Evolutionary conservation across 1,139 yeast species (phyloP), one percentile per base, ranked within the genome.

Genomic region (Debaryomyces sp.): DNA sequence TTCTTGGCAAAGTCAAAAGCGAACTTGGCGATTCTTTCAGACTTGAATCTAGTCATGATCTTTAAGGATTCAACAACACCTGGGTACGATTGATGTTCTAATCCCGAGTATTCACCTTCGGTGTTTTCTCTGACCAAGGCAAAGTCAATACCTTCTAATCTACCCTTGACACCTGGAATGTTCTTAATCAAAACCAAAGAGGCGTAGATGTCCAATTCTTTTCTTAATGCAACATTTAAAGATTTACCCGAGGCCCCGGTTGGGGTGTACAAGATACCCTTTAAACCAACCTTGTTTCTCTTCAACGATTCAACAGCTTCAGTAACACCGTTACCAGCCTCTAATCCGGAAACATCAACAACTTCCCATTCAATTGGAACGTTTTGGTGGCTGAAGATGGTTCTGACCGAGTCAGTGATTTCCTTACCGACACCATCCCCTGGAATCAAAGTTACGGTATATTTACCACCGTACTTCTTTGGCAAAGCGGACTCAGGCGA

Each of bases 391-490:
- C 85, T 81, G 80, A 92, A 94, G 65, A 94, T 89, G 61, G 90
- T 82, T 73, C 88, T 85, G 55, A 94, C 99, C 34, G 97, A 87
- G 71, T 89, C 95, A 52, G 98, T 87, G 70, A 91, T 89, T 78
- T 94, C 97, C 68, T 87, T 87, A 73, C 99, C 99, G 58, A 92
- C 87, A 82, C 99, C 99, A 70, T 94, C 99, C 71, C 92, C 94
- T 55, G 98, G 98, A 63, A 94, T 87, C 69, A 94, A 80, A 49
- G 97, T 91, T 51, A 91, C 96, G 50, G 92, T 87, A 80, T 82
- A 92, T 70, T 86, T 87, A 56, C 97, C 96, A 61, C 98, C 98
- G 75, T 90, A 91, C 77, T 90, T 89, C 80, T 89, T 89, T 64
- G 96, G 96, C 63, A 87, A 77, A 54, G 82, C 81, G 54, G 84